Conservation (phyloP, 352 stramenopile genomes). For the Phytopythium chamaehyphon region DNA sequence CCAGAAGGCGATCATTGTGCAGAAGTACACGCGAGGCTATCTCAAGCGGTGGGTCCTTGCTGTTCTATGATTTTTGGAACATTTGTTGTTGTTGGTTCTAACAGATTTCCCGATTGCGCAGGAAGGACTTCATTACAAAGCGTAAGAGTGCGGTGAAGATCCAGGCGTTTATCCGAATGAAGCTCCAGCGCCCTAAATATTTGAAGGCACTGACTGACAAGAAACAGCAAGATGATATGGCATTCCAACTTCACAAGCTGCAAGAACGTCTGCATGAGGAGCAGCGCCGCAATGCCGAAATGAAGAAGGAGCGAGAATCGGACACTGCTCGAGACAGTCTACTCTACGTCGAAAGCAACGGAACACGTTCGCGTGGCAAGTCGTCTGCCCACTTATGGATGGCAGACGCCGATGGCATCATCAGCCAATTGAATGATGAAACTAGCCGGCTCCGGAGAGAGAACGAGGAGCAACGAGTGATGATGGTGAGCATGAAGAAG, state of each 20-base stretch:
- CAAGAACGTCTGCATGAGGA: constrained; percentile 62
- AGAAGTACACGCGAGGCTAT: constrained; percentile 61
- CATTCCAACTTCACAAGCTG: constrained; percentile 47
- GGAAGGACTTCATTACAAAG: constrained; percentile 51
- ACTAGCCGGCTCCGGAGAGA: constrained; percentile 65
- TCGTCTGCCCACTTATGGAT: constrained; percentile 81
- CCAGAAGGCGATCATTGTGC: constrained; percentile 62
- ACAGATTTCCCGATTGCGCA: constrained; percentile 8
- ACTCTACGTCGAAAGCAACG: constrained; percentile 34
- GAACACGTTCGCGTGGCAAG: constrained; percentile 36
- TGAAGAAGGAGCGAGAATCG: constrained; percentile 40
- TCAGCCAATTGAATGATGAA: constrained; percentile 73
- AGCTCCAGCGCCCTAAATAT: constrained; percentile 54
- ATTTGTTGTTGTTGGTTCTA: background rate
- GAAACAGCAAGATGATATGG: constrained; percentile 56
- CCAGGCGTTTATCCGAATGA: constrained; percentile 64
- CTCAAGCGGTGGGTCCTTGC: constrained; percentile 35
- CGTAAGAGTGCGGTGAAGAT: constrained; percentile 51
- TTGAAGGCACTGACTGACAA: constrained; percentile 44
- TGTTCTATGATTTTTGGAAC: background rate
- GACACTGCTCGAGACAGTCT: constrained; percentile 38
- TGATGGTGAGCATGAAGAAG: constrained; percentile 49
- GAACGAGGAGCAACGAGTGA: constrained; percentile 60
- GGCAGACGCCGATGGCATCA: constrained; percentile 81
- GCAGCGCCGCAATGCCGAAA: constrained; percentile 52